These are phyloP conservation scores for Quercus agrifolia DNA, from an alignment of 306 rosid species.

Conservation along the genomic window DNA sequence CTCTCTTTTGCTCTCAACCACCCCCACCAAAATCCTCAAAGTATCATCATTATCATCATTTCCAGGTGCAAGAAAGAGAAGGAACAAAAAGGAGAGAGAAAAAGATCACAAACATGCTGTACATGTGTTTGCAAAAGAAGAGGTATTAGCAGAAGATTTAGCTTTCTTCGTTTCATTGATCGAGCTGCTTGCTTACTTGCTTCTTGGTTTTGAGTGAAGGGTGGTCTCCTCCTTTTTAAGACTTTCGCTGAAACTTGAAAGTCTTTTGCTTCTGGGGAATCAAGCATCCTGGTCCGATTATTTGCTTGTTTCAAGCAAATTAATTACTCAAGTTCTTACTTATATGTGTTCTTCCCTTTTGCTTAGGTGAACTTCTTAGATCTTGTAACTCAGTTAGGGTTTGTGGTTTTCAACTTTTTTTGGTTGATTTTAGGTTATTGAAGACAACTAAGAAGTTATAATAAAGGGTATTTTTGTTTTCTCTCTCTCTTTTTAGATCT, in stretches of 20 bases:
- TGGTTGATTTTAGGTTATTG: neutral
- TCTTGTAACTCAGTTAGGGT: neutral
- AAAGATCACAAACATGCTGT: neutral
- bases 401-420: neutral
- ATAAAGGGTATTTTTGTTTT: neutral
- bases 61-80: constrained; percentile 1
- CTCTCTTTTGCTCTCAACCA: constrained; percentile 36
- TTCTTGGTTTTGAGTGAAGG: constrained; percentile 18
- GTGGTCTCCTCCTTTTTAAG: neutral
- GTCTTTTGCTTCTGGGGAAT: constrained; percentile 58
- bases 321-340: neutral
- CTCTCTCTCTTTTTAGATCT: neutral
- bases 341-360: neutral
- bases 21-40: constrained; percentile 40
- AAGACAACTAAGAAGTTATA: neutral
- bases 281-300: constrained; percentile 91
- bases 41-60: constrained; percentile 60
- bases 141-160: neutral
- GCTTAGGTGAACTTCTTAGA: neutral
- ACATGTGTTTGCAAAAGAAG: constrained; percentile 7
- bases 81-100: constrained; percentile 1
- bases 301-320: constrained; percentile 45
- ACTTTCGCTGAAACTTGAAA: neutral
- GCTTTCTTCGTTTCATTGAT: constrained; percentile 5
- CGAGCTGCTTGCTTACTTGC: neutral